Evolutionary conservation across 2,329 filamentous ascomycete genomes (phyloP).

Genomic region (Alternaria infectoria): DNA sequence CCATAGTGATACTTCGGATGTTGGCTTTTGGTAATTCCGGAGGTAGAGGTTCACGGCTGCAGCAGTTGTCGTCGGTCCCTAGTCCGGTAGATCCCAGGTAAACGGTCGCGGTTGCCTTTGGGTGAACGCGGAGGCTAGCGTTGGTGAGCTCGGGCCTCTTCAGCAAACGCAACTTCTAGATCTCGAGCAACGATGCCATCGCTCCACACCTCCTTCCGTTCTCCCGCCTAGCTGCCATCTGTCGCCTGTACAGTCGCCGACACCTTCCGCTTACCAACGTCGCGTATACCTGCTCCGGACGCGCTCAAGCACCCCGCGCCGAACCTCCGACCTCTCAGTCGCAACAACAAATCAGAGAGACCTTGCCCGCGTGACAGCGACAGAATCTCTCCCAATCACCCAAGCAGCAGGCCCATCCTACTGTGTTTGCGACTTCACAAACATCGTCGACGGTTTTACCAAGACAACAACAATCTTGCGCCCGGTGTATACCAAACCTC

Average conservation of each 20-base stretch:
- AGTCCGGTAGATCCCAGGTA: slow-evolving; percentile 6
- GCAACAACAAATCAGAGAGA: slow-evolving; percentile 5
- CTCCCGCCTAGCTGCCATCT: neutral
- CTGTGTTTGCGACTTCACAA: neutral
- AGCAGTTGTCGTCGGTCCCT: neutral
- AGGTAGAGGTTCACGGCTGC: neutral
- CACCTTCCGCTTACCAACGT: neutral
- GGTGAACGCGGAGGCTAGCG: slow-evolving; percentile 26
- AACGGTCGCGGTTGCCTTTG: slow-evolving; percentile 13
- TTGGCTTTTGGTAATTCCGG: neutral
- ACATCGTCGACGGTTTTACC: neutral
- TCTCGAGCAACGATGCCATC: slow-evolving; percentile 5
- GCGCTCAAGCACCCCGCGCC: slow-evolving; percentile 14
- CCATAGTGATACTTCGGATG: slow-evolving; percentile 45
- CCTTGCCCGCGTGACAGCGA: neutral
- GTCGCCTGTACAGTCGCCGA: neutral
- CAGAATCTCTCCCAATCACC: neutral
- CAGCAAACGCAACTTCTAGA: slow-evolving; percentile 23
- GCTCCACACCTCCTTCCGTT: neutral
- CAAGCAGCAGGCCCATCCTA: neutral
- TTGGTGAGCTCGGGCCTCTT: slow-evolving; percentile 20
- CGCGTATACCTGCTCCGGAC: slow-evolving; percentile 4
- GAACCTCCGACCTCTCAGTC: slow-evolving; percentile 3
- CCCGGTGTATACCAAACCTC: neutral
- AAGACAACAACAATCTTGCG: neutral